Evolutionary conservation across 2,329 filamentous ascomycete genomes (phyloP).

Genomic region (Thelonectria olida): DNA sequence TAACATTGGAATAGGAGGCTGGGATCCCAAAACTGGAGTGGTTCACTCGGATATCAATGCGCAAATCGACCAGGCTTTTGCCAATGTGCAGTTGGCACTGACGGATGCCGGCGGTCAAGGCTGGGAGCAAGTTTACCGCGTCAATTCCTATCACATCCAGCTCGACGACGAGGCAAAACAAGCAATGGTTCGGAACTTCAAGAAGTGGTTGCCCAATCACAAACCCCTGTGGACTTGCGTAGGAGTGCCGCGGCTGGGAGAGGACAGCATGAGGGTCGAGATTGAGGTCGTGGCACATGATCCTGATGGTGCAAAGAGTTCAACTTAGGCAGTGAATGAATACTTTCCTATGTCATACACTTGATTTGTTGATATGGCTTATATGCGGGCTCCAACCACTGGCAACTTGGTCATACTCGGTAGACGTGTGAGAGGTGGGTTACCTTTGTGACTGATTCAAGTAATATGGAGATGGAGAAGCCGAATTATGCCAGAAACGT

Average conservation of each 20-base stretch:
- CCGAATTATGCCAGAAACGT: background rate
- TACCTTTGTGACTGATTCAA: background rate
- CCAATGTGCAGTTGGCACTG: background rate
- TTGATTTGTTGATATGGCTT: too few species aligned
- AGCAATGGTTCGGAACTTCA: background rate
- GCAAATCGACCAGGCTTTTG: background rate
- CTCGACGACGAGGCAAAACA: background rate
- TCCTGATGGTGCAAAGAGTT: background rate
- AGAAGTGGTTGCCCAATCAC: background rate
- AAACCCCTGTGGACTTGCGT: background rate
- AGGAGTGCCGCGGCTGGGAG: background rate
- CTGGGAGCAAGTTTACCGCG: conserved; percentile 6
- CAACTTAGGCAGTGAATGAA: too few species aligned
- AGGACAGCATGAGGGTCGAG: background rate
- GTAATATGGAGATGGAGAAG: background rate
- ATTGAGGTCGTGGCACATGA: background rate
- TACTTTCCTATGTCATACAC: too few species aligned
- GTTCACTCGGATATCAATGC: background rate
- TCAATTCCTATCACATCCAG: background rate
- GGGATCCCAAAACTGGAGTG: background rate
- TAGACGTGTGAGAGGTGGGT: too few species aligned
- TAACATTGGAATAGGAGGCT: background rate
- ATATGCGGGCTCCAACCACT: too few species aligned
- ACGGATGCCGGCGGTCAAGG: background rate
- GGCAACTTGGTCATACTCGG: background rate